phyloP scores from a whole-genome alignment of 2,329 filamentous ascomycete species.

The Colletotrichum cereale region DNA sequence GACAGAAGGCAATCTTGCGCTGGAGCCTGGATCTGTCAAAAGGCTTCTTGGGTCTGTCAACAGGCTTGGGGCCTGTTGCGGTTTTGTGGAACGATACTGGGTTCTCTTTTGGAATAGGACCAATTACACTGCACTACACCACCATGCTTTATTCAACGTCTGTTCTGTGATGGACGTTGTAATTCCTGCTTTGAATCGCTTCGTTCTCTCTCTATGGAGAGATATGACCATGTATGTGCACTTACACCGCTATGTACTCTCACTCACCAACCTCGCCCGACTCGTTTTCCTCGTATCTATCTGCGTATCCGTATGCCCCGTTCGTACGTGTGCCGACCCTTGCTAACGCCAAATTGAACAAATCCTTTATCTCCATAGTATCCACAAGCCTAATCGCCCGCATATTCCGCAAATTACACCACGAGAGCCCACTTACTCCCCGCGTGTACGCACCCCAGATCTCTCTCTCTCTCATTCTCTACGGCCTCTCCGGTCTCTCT shows the following conservation, averaged over 20 bases:
- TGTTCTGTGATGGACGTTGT: not conserved
- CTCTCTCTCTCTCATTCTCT: too few species aligned
- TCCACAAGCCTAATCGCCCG: slow-evolving; percentile 1
- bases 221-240: slow-evolving; percentile 3
- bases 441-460: not conserved
- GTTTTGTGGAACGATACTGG: not conserved
- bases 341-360: not conserved
- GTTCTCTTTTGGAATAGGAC: not conserved
- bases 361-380: not conserved
- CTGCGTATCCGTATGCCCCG: not conserved
- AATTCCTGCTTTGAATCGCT: not conserved
- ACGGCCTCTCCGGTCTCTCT: not conserved
- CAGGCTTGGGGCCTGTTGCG: not conserved
- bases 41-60: not conserved
- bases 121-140: not conserved
- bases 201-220: not conserved
- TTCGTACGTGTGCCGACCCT: not conserved
- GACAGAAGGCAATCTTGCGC: not conserved
- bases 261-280: not conserved
- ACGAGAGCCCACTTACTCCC: not conserved
- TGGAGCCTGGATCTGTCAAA: not conserved
- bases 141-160: too few species aligned
- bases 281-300: not conserved
- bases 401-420: not conserved
- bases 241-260: slow-evolving; percentile 10